Evolutionary conservation across 2,329 filamentous ascomycete genomes (phyloP), one percentile per base, ranked within the genome.

Genomic region (Nannizziopsis barbatae): DNA sequence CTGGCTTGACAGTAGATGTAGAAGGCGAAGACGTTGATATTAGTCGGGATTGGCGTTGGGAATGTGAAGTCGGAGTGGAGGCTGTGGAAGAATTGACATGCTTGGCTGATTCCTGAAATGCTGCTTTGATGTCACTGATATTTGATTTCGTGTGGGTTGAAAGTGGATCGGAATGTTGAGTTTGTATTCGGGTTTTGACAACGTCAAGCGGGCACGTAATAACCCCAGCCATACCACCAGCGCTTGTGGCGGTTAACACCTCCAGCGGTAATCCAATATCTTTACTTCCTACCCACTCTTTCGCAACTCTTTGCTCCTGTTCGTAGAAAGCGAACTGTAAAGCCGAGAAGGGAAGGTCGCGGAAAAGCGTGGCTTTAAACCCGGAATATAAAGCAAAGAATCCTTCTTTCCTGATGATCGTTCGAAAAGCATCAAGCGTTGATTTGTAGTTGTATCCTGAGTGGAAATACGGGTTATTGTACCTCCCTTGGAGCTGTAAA

Each of bases 261-360:
- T 98, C 92, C 33, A 96, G 66, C 0, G 81, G 75, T 31, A 93
- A 68, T 0, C 92, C 92, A 46, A 98, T 93, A 50, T 95, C 86
- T 50, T 83, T 78, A 53, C 81, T 84, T 31, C 83, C 79, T 61
- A 84, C 81, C 75, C 84, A 93, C 46, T 79, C 66, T 60, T 84
- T 84, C 0, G 92, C 89, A 75, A 86, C 78, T 40, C 75, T 79
- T 59, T 89, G 86, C 62, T 89, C 89, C 65, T 96, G 86, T 66
- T 98, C 92, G 72, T 95, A 98, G 64, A 98, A 95, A 60, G 93
- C 90, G 67, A 98, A 96, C 62, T 98, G 92, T 9, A 98, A 71
- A 0, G 92, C 92, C 0, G 90, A 96, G 63, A 95, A 98, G 1
- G 92, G 92, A 17, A 98, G 75, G 60, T 98, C 92, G 50, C 92